Conservation (phyloP, 2,329 filamentous ascomycete genomes). For the Trichoderma koningiopsis region DNA sequence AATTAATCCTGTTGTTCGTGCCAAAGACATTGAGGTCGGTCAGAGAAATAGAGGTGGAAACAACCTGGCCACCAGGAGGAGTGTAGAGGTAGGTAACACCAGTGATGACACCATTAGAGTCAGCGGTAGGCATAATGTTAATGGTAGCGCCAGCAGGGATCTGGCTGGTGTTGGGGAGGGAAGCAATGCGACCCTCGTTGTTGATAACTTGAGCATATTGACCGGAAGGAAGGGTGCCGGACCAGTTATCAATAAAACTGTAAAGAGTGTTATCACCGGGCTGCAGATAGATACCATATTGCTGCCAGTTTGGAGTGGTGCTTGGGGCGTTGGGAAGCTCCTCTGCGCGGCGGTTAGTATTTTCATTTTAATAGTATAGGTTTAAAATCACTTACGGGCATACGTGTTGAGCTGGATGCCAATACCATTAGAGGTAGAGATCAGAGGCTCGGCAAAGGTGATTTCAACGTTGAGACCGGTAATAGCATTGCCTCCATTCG, state of each 20-base stretch:
- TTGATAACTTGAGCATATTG: background rate
- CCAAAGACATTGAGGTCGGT: background rate
- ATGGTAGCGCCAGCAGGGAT: background rate
- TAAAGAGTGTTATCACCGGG: conserved; percentile 6
- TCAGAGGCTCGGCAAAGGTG: conserved; percentile 6
- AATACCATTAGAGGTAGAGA: background rate
- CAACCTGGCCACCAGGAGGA: background rate
- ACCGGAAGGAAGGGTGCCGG: background rate
- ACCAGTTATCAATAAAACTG: conserved; percentile 11
- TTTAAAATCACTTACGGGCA: background rate
- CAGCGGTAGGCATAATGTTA: background rate
- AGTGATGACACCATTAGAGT: background rate
- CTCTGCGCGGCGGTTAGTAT: background rate
- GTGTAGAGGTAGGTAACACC: background rate
- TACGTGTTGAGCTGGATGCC: background rate
- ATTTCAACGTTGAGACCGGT: conserved; percentile 13
- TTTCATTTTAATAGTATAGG: background rate
- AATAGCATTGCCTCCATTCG: conserved; percentile 11
- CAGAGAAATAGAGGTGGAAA: background rate
- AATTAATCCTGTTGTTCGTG: background rate
- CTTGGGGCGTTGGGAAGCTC: background rate
- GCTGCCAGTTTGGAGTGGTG: conserved; percentile 16
- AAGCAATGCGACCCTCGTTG: background rate
- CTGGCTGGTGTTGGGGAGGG: background rate
- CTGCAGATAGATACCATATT: conserved; percentile 4